Conservation (phyloP, 2,329 filamentous ascomycete species). For the Aureobasidium sp. region DNA sequence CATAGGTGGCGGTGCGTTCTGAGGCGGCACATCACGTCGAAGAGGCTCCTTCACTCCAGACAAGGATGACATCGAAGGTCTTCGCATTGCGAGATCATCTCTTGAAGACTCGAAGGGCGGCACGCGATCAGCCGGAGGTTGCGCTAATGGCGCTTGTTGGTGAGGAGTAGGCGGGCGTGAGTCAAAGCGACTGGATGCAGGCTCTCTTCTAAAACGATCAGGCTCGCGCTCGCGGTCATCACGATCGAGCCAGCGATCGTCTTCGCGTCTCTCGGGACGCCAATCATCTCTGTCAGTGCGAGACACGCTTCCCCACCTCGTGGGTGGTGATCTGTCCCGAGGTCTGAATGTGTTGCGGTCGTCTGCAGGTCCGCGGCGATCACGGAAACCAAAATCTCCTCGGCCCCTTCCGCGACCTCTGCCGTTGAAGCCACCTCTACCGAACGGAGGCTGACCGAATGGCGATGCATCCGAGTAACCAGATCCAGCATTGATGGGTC, state of each 20-base stretch:
- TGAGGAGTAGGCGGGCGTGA: slow-evolving; percentile 22
- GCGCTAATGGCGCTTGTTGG: slow-evolving; percentile 24
- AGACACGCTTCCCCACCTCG: slow-evolving; percentile 42
- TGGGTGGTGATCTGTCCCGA: slow-evolving; percentile 43
- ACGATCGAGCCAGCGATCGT: slow-evolving; percentile 34
- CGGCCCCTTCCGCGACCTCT: slow-evolving; percentile 47
- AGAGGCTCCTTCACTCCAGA: slow-evolving; percentile 16
- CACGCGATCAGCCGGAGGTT: slow-evolving; percentile 28
- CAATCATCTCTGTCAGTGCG: slow-evolving; percentile 36
- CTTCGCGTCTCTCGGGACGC: slow-evolving; percentile 39
- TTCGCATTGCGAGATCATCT: slow-evolving; percentile 21
- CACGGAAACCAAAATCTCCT: slow-evolving; percentile 46
- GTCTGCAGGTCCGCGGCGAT: slow-evolving; percentile 38
- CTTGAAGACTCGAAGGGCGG: slow-evolving; percentile 29
- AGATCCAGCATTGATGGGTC: slow-evolving; percentile 64
- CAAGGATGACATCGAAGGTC: slow-evolving; percentile 22
- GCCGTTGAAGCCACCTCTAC: slow-evolving; percentile 49
- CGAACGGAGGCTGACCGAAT: slow-evolving; percentile 42
- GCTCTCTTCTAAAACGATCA: slow-evolving; percentile 27
- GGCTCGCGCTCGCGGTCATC: slow-evolving; percentile 34
- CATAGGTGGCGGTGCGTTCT: background rate
- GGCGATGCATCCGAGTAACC: slow-evolving; percentile 62
- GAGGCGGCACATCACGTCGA: slow-evolving; percentile 26
- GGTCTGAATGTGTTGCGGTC: slow-evolving; percentile 54
- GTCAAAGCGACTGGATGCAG: slow-evolving; percentile 24